Evolutionary conservation across 2,329 filamentous ascomycete species (phyloP).

Genomic region (Aspergillus sp.): DNA sequence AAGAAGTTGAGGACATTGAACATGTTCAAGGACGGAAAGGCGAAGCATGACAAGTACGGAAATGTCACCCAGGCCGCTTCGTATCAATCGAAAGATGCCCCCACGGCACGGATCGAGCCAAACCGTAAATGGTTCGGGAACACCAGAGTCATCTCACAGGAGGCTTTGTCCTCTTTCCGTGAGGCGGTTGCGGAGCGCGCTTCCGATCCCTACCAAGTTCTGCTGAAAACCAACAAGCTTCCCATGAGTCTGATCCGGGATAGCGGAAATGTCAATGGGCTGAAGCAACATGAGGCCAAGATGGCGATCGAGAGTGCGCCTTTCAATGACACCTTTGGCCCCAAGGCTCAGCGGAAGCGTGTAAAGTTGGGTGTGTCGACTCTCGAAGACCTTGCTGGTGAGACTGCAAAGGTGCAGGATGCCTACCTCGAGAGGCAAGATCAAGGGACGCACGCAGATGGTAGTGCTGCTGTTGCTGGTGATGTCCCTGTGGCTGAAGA

Average conservation of each 20-base stretch:
- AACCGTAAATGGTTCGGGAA: conserved; percentile 98
- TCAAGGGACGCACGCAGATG: conserved; percentile 68
- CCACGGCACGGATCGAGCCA: conserved; percentile 82
- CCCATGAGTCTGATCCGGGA: conserved; percentile 92
- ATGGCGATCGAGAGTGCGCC: conserved; percentile 83
- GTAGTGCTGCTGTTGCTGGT: conserved; percentile 55
- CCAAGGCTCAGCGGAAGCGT: conserved; percentile 85
- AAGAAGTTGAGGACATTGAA: conserved; percentile 87
- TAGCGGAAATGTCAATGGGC: conserved; percentile 65
- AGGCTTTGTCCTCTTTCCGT: conserved; percentile 78
- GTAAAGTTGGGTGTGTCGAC: conserved; percentile 80
- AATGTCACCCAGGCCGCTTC: conserved; percentile 77
- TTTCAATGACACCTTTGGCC: conserved; percentile 84
- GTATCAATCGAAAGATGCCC: conserved; percentile 75
- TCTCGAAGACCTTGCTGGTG: conserved; percentile 73
- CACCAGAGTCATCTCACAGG: conserved; percentile 82
- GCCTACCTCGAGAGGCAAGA: conserved; percentile 74
- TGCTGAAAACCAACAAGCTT: conserved; percentile 95
- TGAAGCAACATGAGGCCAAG: conserved; percentile 90
- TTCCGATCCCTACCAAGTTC: conserved; percentile 82
- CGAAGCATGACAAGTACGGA: conserved; percentile 72
- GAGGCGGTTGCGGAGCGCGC: conserved; percentile 87
- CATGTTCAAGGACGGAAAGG: conserved; percentile 82
- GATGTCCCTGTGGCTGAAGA: conserved; percentile 36
- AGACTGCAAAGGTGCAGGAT: conserved; percentile 73